Base-by-base conservation (phyloP, 305 asterid genomes). In the Galium porrigens region DNA sequence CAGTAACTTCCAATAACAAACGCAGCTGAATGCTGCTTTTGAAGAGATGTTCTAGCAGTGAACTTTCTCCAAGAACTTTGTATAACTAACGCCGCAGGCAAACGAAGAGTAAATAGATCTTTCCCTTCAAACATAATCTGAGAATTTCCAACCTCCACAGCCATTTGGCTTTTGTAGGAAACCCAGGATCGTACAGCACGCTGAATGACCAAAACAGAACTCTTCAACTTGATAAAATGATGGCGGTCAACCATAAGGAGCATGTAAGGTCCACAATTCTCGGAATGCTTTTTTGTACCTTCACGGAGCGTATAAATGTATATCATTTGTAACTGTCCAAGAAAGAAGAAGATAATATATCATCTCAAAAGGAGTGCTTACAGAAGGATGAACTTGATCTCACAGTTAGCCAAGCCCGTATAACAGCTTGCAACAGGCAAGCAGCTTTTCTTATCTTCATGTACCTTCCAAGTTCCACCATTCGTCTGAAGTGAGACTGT, bases 401-500 rank as follows among this genome's bases (percentile, higher is more conserved):
- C 69, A 75, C 74, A 33, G 78, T 69, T 58, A 87, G 62, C 95
- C 90, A 85, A 70, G 91, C 86, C 73, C 80, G 74, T 59, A 77
- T 69, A 53, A 65, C 86, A 74, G 73, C 78, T 81, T 87, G 95
- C 85, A 92, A 69, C 70, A 79, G 70, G 58, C 69, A 62, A 75
- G 76, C 84, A 15, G 94, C 88, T 65, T 73, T 79, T 74, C 42
- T 78, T 57, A 82, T 71, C 75, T 77, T 83, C 79, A 72, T 57
- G 76, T 83, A 85, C 63, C 74, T 79, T 65, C 65, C 82, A 10
- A 59, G 79, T 68, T 80, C 82, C 70, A 72, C 80, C 32, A 76
- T 68, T 56, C 79, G 81, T 70, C 88, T 87, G 60, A 80, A 83
- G 67, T 82, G 85, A 76, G 94, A 83, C 74, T 92, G 99, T 70